Evolutionary conservation across 805 yeast genomes (phyloP).

Genomic region (Candida patagonica): DNA sequence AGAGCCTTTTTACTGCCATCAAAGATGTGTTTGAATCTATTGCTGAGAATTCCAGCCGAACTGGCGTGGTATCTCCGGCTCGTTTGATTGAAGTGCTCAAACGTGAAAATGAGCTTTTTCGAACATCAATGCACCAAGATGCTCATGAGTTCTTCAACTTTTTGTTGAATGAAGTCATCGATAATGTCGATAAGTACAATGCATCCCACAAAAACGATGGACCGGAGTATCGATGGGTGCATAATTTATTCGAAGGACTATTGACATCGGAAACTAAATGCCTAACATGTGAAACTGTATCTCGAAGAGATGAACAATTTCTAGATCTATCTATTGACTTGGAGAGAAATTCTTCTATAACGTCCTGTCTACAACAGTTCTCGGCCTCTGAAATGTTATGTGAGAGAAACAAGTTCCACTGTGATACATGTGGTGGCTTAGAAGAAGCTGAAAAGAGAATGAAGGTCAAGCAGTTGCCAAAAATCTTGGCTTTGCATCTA

Average conservation of each 20-base stretch:
- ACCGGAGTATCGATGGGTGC: conserved; percentile 35
- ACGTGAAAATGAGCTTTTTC: conserved; percentile 72
- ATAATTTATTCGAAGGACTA: conserved; percentile 71
- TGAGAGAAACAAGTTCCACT: conserved; percentile 84
- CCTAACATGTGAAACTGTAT: conserved; percentile 73
- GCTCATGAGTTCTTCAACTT: conserved; percentile 95
- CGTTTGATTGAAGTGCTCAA: conserved; percentile 67
- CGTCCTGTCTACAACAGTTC: conserved; percentile 72
- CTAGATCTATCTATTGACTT: conserved; percentile 81
- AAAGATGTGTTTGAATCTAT: conserved; percentile 83
- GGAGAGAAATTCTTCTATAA: conserved; percentile 61
- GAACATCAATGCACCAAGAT: conserved; percentile 94
- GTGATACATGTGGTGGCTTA: conserved; percentile 80
- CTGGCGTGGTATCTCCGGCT: conserved; percentile 80
- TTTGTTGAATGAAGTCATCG: conserved; percentile 63
- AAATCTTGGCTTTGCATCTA: conserved; percentile 69
- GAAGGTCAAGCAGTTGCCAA: conserved; percentile 69
- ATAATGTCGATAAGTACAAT: conserved; percentile 27
- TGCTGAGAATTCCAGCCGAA: conserved; percentile 55
- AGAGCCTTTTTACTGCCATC: conserved; percentile 52
- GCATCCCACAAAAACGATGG: background rate
- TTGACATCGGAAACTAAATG: conserved; percentile 85
- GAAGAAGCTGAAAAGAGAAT: conserved; percentile 93
- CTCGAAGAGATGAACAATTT: conserved; percentile 77
- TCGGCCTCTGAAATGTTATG: conserved; percentile 78